A percentile compares a stretch with the other conserved stretches of the same genome.
Conservation (phyloP, 768 basidiomycete genomes). For the Psilocybe subaeruginosa region DNA sequence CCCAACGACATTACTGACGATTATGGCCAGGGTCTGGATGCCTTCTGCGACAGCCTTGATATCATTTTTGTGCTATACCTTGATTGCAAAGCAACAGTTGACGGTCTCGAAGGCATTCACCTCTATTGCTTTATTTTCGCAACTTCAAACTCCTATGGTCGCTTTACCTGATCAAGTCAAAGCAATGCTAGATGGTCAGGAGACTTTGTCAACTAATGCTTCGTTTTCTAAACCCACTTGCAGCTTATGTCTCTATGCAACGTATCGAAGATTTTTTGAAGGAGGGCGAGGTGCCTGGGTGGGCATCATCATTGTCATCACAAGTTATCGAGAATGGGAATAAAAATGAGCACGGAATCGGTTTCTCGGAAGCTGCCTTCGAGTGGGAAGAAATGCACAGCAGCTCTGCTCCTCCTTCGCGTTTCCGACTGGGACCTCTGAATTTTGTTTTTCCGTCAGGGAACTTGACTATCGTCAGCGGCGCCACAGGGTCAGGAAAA, state of each 20-base stretch:
- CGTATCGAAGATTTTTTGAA: slow-evolving; percentile 74
- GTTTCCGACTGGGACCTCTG: slow-evolving; percentile 61
- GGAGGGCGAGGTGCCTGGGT: slow-evolving; percentile 78
- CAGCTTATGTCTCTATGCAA: slow-evolving; percentile 79
- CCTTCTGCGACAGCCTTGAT: slow-evolving; percentile 68
- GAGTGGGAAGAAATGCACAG: slow-evolving; percentile 52
- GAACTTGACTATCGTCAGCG: slow-evolving; percentile 60
- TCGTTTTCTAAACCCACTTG: slow-evolving; percentile 4
- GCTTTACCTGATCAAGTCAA: slow-evolving; percentile 65
- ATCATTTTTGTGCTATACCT: slow-evolving; percentile 68
- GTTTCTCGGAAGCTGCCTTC: slow-evolving; percentile 58
- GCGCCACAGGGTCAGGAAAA: slow-evolving; percentile 75
- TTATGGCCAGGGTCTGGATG: slow-evolving; percentile 62
- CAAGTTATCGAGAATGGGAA: slow-evolving; percentile 6
- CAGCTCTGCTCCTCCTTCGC: slow-evolving; percentile 28
- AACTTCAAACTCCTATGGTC: slow-evolving; percentile 71
- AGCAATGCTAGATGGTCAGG: slow-evolving; percentile 61
- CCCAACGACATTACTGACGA: not conserved
- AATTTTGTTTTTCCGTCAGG: slow-evolving; percentile 60
- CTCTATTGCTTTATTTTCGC: slow-evolving; percentile 73
- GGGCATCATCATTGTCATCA: slow-evolving; percentile 68
- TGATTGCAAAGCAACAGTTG: slow-evolving; percentile 63
- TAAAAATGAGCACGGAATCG: slow-evolving; percentile 32
- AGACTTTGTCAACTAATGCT: not conserved
- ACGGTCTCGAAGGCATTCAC: slow-evolving; percentile 86